Evolutionary conservation across 2,329 filamentous ascomycete species (phyloP).

Genomic region (Ceratocystis cacaofunesta): DNA sequence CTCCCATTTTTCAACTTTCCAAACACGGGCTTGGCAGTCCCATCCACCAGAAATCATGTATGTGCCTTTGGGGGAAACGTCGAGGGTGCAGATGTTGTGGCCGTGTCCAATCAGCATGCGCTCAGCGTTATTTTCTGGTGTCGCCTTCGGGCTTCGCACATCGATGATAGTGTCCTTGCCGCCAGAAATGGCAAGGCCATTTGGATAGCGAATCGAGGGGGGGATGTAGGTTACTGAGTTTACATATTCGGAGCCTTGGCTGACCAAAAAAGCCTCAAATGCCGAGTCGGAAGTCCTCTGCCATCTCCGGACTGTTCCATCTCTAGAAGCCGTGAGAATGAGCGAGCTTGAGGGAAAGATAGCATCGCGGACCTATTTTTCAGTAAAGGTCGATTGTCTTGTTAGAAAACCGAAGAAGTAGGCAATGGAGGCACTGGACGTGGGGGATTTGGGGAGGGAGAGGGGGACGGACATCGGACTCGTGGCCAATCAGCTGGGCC

Average conservation of each 20-base stretch:
- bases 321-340: slow-evolving; percentile 75
- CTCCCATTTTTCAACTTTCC: slow-evolving; percentile 78
- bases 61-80: slow-evolving; percentile 55
- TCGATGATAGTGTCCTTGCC: slow-evolving; percentile 91
- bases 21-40: slow-evolving; percentile 78
- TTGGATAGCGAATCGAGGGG: slow-evolving; percentile 50
- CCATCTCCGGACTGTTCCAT: slow-evolving; percentile 83
- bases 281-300: slow-evolving; percentile 42
- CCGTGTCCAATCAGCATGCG: slow-evolving; percentile 74
- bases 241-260: slow-evolving; percentile 71
- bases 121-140: slow-evolving; percentile 62
- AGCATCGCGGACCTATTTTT: slow-evolving; percentile 67
- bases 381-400: neutral
- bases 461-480: slow-evolving; percentile 62
- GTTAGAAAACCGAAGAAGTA: neutral
- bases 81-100: slow-evolving; percentile 76
- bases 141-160: slow-evolving; percentile 56
- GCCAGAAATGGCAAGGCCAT: slow-evolving; percentile 73
- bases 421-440: slow-evolving; percentile 16
- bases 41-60: slow-evolving; percentile 85
- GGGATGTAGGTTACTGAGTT: slow-evolving; percentile 69
- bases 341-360: slow-evolving; percentile 57
- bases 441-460: neutral
- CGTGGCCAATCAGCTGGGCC: slow-evolving; percentile 74
- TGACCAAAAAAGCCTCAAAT: slow-evolving; percentile 66